Percentiles rank a stretch among this genome's conserved stretches.
Conservation (phyloP, 164 flowering plant genomes). For the Akebia trifoliata region DNA sequence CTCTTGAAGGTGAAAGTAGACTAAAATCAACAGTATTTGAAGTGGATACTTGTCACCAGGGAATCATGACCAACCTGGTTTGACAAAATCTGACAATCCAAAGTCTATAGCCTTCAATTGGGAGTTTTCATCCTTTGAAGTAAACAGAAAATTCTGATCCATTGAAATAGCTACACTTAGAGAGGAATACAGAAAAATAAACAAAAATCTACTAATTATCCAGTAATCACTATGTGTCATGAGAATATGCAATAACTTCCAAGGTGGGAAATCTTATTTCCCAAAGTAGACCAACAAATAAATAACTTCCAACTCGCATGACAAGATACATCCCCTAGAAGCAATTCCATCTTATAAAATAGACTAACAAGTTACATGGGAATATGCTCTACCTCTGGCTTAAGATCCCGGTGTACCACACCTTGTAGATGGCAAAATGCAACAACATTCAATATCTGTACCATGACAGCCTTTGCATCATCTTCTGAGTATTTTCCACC, state of each 20-base stretch:
- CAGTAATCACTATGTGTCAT: neutral
- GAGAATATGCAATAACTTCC: too few species aligned
- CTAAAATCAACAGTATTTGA: neutral
- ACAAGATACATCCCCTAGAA: too few species aligned
- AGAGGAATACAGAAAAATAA: neutral
- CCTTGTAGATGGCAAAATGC: slow-evolving; percentile 95
- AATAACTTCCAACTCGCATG: too few species aligned
- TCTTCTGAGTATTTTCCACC: slow-evolving; percentile 95
- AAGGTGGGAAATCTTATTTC: too few species aligned
- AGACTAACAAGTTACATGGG: slow-evolving; percentile 3
- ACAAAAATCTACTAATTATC: too few species aligned
- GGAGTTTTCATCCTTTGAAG: slow-evolving; percentile 72
- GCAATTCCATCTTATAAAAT: too few species aligned
- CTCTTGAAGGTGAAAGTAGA: neutral
- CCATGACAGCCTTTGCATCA: slow-evolving; percentile 79
- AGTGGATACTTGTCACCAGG: neutral
- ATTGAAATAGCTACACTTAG: slow-evolving; percentile 23
- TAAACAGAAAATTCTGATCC: slow-evolving; percentile 81
- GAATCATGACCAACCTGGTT: slow-evolving; percentile 61
- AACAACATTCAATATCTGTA: slow-evolving; percentile 74
- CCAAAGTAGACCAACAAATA: too few species aligned
- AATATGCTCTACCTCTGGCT: slow-evolving; percentile 99
- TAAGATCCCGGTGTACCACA: slow-evolving; percentile 93
- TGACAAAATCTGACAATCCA: slow-evolving; percentile 92
- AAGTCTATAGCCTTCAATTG: slow-evolving; percentile 89